A percentile compares a stretch with the other conserved stretches of the same genome.
These are phyloP conservation scores for Diaporthe vaccinii DNA, from an alignment of 2,329 filamentous ascomycete species.

Conservation along the genomic window DNA sequence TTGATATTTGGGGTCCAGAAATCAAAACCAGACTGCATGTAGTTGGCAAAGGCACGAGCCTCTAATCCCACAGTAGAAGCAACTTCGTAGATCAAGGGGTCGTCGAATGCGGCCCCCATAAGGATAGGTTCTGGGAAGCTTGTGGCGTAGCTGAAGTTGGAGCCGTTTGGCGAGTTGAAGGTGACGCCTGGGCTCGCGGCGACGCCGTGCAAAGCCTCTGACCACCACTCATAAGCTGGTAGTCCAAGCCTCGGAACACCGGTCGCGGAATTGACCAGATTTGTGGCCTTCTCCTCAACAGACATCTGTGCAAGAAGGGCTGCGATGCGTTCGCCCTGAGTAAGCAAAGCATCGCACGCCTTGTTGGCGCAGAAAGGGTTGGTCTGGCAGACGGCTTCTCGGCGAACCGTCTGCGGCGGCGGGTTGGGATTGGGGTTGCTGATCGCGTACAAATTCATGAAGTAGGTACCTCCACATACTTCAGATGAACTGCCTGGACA, in stretches of 20 bases:
- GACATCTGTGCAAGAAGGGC: background rate
- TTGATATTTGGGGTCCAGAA: constrained; percentile 79
- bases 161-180: background rate
- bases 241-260: background rate
- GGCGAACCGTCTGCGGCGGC: background rate
- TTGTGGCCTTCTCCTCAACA: background rate
- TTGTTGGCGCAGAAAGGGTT: constrained; percentile 5
- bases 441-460: background rate
- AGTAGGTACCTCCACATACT: background rate
- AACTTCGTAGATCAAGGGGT: background rate
- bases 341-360: background rate
- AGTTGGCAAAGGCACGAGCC: constrained; percentile 51
- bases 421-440: background rate
- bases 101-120: background rate
- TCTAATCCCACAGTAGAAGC: constrained; percentile 46
- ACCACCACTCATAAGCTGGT: constrained; percentile 25
- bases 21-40: constrained; percentile 56
- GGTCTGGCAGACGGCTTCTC: constrained; percentile 4
- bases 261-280: background rate
- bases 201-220: constrained; percentile 44
- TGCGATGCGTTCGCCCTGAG: background rate
- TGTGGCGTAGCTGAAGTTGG: background rate
- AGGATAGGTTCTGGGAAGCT: background rate
- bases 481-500: background rate
- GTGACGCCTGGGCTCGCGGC: constrained; percentile 42